Percentiles rank a stretch among this genome's conserved stretches.
These are phyloP conservation scores for Thermothelomyces thermophilus DNA, from an alignment of 2,329 filamentous ascomycete genomes.

Conservation along the genomic window DNA sequence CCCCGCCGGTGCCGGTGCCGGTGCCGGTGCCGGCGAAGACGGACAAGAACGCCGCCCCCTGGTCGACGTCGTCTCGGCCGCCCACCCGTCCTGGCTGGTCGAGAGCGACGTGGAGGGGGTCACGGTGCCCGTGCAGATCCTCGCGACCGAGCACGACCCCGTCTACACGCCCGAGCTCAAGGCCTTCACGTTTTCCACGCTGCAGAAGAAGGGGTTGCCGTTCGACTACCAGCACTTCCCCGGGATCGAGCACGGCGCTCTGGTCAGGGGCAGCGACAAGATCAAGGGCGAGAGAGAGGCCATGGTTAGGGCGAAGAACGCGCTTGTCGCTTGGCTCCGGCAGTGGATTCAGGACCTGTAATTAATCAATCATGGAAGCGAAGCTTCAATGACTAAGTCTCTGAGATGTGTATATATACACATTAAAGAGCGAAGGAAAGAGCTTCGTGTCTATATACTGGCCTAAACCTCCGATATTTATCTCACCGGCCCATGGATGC, in stretches of 20 bases:
- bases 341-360: slow-evolving; percentile 19
- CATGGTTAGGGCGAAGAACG: slow-evolving; percentile 42
- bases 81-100: slow-evolving; percentile 39
- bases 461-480: too few species aligned
- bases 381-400: too few species aligned
- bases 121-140: slow-evolving; percentile 43
- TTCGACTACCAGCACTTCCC: slow-evolving; percentile 49
- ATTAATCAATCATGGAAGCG: too few species aligned
- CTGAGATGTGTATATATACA: too few species aligned
- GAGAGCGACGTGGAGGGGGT: slow-evolving; percentile 41
- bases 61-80: slow-evolving; percentile 40
- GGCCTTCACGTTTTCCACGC: slow-evolving; percentile 32
- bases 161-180: slow-evolving; percentile 42
- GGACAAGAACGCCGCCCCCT: slow-evolving; percentile 31
- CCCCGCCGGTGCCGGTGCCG: too few species aligned
- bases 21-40: too few species aligned
- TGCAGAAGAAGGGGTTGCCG: slow-evolving; percentile 33
- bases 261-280: slow-evolving; percentile 36
- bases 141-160: slow-evolving; percentile 43
- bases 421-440: too few species aligned
- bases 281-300: slow-evolving; percentile 36
- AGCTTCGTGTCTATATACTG: too few species aligned
- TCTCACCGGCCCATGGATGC: too few species aligned
- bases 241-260: slow-evolving; percentile 40
- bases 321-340: slow-evolving; percentile 40